Evolutionary conservation across 202 grass and related monocot genomes (phyloP).

Genomic region (Setaria italica): DNA sequence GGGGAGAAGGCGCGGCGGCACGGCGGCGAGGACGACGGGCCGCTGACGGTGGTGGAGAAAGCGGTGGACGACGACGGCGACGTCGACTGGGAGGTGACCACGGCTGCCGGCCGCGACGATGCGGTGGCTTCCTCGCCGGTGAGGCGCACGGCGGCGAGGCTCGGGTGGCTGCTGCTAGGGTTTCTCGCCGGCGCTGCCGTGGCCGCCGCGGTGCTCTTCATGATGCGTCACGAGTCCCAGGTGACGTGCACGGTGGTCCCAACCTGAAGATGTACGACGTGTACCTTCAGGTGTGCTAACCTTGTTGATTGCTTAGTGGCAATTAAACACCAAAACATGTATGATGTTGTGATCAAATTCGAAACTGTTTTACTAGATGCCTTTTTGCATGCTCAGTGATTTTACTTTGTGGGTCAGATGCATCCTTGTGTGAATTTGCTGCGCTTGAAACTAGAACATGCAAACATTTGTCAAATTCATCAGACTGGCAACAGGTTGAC

Average conservation of each 20-base stretch:
- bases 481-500: neutral
- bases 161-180: slow-evolving; percentile 37
- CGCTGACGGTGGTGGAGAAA: neutral
- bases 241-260: slow-evolving; percentile 32
- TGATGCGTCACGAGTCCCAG: neutral
- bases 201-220: neutral
- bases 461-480: neutral
- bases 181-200: slow-evolving; percentile 35
- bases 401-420: neutral
- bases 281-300: neutral
- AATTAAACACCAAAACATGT: neutral
- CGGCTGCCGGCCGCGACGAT: neutral
- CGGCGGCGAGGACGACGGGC: neutral
- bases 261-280: slow-evolving; percentile 32
- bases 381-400: neutral
- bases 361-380: neutral
- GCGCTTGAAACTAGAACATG: neutral
- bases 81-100: neutral
- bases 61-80: too few species aligned
- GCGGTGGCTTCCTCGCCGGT: neutral
- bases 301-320: neutral
- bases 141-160: neutral
- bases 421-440: neutral
- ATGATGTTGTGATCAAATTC: neutral
- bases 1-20: neutral